A percentile compares a stretch with the other conserved stretches of the same genome.
These are phyloP conservation scores for Aspergillus wentii DNA, from an alignment of 495 filamentous ascomycete genomes.

Conservation along the genomic window DNA sequence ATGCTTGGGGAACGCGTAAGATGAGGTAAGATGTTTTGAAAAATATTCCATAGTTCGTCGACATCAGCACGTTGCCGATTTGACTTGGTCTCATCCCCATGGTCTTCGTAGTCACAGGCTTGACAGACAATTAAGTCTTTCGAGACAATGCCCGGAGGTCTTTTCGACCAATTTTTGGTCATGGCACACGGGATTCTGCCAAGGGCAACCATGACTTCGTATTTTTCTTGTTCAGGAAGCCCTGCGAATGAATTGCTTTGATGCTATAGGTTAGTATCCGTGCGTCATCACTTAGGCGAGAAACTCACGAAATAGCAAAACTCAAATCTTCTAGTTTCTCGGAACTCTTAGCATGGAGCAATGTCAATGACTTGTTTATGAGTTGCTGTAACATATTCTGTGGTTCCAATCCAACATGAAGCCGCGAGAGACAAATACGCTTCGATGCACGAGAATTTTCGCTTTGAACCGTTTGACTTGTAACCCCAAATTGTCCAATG, in stretches of 20 bases:
- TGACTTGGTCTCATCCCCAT: constrained; percentile 7
- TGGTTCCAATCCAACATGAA: constrained; percentile 1
- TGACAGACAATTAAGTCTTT: constrained; percentile 30
- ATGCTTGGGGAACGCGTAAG: constrained; percentile 56
- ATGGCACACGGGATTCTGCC: constrained; percentile 41
- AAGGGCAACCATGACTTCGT: constrained; percentile 27
- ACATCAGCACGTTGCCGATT: constrained; percentile 25
- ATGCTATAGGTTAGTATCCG: constrained; percentile 8
- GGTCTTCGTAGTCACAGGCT: constrained; percentile 26
- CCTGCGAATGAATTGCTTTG: constrained; percentile 19
- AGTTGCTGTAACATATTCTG: constrained; percentile 15
- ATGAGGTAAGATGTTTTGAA: constrained; percentile 51
- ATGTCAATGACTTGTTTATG: constrained; percentile 9
- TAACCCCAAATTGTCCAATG: too few species aligned
- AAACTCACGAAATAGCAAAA: constrained; percentile 27
- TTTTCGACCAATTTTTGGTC: constrained; percentile 17
- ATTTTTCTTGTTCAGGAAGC: constrained; percentile 25
- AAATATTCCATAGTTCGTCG: constrained; percentile 44
- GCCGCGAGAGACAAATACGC: constrained; percentile 18
- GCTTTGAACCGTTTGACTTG: constrained; percentile 2
- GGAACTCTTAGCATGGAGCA: constrained; percentile 14
- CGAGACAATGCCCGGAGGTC: constrained; percentile 9
- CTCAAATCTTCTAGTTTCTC: constrained; percentile 19
- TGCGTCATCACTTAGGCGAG: constrained; percentile 3
- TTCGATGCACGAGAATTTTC: constrained; percentile 19